These are phyloP conservation scores for Dendryphion nanum DNA, from an alignment of 2,329 filamentous ascomycete genomes.

Conservation along the genomic window DNA sequence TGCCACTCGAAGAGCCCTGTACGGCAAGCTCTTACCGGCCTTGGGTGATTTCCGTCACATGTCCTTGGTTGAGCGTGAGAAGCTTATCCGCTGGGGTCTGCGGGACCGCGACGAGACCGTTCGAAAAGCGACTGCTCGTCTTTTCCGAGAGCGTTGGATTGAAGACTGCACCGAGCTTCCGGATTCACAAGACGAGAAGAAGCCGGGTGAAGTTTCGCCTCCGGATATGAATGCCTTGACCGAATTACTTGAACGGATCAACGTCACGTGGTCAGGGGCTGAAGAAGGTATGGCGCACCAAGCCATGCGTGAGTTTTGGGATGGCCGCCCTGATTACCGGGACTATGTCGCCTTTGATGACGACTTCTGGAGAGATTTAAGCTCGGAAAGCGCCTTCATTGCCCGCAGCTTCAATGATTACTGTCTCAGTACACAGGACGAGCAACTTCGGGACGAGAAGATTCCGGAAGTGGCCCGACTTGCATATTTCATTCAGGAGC, in stretches of 20 bases:
- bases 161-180: slow-evolving; percentile 75
- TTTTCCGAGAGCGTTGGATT: slow-evolving; percentile 97
- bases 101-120: slow-evolving; percentile 93
- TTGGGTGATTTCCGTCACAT: slow-evolving; percentile 93
- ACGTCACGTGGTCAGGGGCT: slow-evolving; percentile 84
- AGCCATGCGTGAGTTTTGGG: slow-evolving; percentile 96
- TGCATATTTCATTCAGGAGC: slow-evolving; percentile 80
- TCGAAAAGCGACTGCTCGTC: slow-evolving; percentile 80
- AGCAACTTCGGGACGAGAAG: slow-evolving; percentile 85
- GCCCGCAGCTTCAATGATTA: slow-evolving; percentile 93
- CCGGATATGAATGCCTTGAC: slow-evolving; percentile 75
- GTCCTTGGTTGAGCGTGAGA: slow-evolving; percentile 91
- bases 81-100: slow-evolving; percentile 90
- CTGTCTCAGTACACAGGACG: slow-evolving; percentile 71
- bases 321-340: slow-evolving; percentile 79
- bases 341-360: slow-evolving; percentile 71
- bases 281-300: slow-evolving; percentile 89
- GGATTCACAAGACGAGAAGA: slow-evolving; percentile 54
- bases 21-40: slow-evolving; percentile 80
- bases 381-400: slow-evolving; percentile 85
- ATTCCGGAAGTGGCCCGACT: slow-evolving; percentile 92
- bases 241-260: slow-evolving; percentile 89
- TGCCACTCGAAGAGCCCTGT: slow-evolving; percentile 78
- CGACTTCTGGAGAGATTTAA: slow-evolving; percentile 75
- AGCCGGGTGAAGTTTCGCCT: slow-evolving; percentile 43